A percentile compares a stretch with the other conserved stretches of the same genome.
These are phyloP conservation scores for Exophiala viscosa DNA, from an alignment of 2,329 filamentous ascomycete genomes.

Conservation along the genomic window DNA sequence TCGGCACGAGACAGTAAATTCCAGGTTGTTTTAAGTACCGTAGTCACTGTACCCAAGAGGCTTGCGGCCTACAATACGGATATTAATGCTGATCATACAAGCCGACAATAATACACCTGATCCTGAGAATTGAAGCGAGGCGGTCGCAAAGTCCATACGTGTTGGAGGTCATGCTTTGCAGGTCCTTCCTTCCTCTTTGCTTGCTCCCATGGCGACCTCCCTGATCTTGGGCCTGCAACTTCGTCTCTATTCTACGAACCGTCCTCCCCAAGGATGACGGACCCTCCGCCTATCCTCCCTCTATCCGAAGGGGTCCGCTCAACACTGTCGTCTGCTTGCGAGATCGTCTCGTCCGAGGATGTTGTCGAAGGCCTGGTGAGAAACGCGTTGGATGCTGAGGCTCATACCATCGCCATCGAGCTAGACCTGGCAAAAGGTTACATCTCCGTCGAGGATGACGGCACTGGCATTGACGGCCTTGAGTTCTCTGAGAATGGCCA, in stretches of 20 bases:
- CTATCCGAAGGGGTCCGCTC: constrained; percentile 16
- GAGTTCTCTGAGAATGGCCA: constrained; percentile 57
- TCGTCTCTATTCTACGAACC: not conserved
- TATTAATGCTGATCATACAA: too few species aligned
- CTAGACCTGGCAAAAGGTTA: constrained; percentile 72
- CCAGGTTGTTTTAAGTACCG: too few species aligned
- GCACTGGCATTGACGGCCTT: constrained; percentile 65
- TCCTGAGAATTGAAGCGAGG: too few species aligned
- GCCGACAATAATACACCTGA: too few species aligned
- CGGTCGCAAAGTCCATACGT: constrained; percentile 1
- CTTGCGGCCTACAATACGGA: too few species aligned
- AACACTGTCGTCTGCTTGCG: constrained; percentile 80
- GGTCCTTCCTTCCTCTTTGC: not conserved
- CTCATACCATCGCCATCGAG: constrained; percentile 64
- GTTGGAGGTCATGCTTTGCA: constrained; percentile 1
- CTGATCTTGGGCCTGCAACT: constrained; percentile 3
- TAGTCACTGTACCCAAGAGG: too few species aligned
- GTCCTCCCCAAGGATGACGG: constrained; percentile 3
- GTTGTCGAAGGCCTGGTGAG: constrained; percentile 70
- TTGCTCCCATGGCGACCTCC: constrained; percentile 8
- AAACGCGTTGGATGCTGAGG: constrained; percentile 79
- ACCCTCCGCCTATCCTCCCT: constrained; percentile 4
- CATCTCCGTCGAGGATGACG: constrained; percentile 81
- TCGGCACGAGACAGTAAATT: too few species aligned
- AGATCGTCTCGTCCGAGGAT: constrained; percentile 68